Evolutionary conservation across 1,284 basidiomycete species (phyloP).

Genomic region (Mycosarcoma mackinlayi): DNA sequence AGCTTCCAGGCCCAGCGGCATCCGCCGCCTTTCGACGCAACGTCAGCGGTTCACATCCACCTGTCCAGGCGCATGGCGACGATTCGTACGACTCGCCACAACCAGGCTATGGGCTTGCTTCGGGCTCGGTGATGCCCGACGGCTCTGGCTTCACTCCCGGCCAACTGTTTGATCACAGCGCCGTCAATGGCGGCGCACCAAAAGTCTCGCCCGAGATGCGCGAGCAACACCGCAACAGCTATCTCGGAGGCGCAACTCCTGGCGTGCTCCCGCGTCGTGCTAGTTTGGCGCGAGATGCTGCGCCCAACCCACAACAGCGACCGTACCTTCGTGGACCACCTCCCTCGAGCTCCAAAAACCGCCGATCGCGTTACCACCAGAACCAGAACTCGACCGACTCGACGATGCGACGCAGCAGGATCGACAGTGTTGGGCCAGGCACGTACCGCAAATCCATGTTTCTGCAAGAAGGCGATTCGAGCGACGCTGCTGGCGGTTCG

Average conservation of each 20-base stretch:
- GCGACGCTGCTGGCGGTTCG: slow-evolving; percentile 16
- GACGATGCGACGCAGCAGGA: slow-evolving; percentile 35
- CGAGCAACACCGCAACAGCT: slow-evolving; percentile 20
- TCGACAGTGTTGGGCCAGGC: slow-evolving; percentile 53
- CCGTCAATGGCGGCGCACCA: slow-evolving; percentile 28
- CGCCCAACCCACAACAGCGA: slow-evolving; percentile 27
- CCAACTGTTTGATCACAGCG: slow-evolving; percentile 41
- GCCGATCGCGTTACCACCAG: slow-evolving; percentile 35
- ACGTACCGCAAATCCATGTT: slow-evolving; percentile 56
- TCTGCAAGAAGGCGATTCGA: slow-evolving; percentile 23
- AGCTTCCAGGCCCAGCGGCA: slow-evolving; percentile 45
- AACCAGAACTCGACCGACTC: slow-evolving; percentile 8
- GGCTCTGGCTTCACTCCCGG: slow-evolving; percentile 50
- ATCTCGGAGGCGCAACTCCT: slow-evolving; percentile 11
- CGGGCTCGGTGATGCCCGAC: slow-evolving; percentile 29
- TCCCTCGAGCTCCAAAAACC: slow-evolving; percentile 37
- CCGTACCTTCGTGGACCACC: slow-evolving; percentile 34
- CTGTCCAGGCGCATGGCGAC: slow-evolving; percentile 18
- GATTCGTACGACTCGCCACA: slow-evolving; percentile 34
- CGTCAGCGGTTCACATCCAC: slow-evolving; percentile 44
- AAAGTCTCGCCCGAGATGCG: slow-evolving; percentile 23
- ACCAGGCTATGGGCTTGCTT: slow-evolving; percentile 3
- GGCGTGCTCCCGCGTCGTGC: slow-evolving; percentile 20
- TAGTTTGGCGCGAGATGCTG: slow-evolving; percentile 21
- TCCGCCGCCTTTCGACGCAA: slow-evolving; percentile 47